Evolutionary conservation across 345 rosid species (phyloP), one percentile per base, ranked within the genome.

Genomic region (Excoecaria agallocha): DNA sequence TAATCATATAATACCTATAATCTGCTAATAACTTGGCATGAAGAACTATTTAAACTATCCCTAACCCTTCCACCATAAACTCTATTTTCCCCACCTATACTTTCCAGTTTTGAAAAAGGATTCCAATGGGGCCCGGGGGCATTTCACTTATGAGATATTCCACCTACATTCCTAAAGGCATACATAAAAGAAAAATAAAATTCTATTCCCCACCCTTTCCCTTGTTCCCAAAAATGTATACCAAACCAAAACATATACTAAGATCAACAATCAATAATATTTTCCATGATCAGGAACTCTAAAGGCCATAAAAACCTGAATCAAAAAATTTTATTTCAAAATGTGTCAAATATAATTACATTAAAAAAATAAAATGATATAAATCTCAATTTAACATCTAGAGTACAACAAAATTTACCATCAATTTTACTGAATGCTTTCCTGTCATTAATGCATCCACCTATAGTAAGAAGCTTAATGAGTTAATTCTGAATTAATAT

Each of bases 361-460:
- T 12, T 48, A 66, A 22, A 3, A 68, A 13, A 1, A 9, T 22
- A 48, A 2, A 30, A 30, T 30, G 30, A 30, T 30, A 30, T 1
- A 49, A 24, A 25, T 38, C 5, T 16, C 13, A 1, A 49, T 3
- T 8, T 3, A 24, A 63, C 38, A 68, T 25, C 8, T 8, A 0
- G 30, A 3, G 46, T 13, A 10, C 17, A 45, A 9, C 13, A 8
- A 9, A 63, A 66, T 50, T 77, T 74, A 89, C 94, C 94, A 83
- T 83, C 89, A 58, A 68, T 19, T 74, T 81, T 87, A 74, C 84
- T 84, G 16, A 76, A 66, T 38, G 85, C 87, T 72, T 78, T 84
- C 56, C 81, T 83, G 65, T 79, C 85, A 66, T 72, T 61, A 60
- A 63, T 63, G 58, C 45, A 78, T 69, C 76, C 57, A 68, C 89